Evolutionary conservation across 75 land plant genomes (phyloP).

Genomic region (Selaginella moellendorffii): DNA sequence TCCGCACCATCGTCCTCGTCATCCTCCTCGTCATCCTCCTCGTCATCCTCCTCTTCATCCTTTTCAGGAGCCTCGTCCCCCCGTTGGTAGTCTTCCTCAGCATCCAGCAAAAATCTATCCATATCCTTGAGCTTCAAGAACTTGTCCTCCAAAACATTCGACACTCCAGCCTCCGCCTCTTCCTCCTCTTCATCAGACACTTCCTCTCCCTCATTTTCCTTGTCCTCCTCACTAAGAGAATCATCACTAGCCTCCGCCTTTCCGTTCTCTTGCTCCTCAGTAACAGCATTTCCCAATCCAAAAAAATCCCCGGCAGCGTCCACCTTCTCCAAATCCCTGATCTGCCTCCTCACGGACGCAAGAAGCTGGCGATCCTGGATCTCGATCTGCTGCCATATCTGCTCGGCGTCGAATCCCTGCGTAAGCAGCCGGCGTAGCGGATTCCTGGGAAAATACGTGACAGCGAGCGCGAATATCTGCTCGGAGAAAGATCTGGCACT

Average conservation of each 20-base stretch:
- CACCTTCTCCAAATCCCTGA: conserved; percentile 32
- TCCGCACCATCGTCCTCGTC: conserved; percentile 23
- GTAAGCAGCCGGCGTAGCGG: conserved; percentile 39
- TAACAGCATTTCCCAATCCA: conserved; percentile 10
- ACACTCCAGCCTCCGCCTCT: conserved; percentile 25
- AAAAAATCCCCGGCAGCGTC: conserved; percentile 11
- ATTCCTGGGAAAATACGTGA: conserved; percentile 27
- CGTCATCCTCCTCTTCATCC: conserved; percentile 14
- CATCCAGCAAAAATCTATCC: conserved; percentile 57
- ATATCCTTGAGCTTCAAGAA: conserved; percentile 59
- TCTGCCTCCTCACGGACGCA: conserved; percentile 23
- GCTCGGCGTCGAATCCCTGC: conserved; percentile 81
- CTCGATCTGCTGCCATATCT: conserved; percentile 95
- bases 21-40: conserved; percentile 19
- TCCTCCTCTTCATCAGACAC: conserved; percentile 30
- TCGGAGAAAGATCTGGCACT: conserved; percentile 37
- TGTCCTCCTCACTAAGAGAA: too few relatives aligned
- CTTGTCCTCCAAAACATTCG: conserved; percentile 43
- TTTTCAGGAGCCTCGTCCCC: background rate
- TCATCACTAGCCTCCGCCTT: conserved; percentile 27
- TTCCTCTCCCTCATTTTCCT: conserved; percentile 15
- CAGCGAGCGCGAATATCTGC: conserved; percentile 31
- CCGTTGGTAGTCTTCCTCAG: conserved; percentile 47
- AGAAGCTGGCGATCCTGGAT: conserved; percentile 45
- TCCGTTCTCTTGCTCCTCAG: conserved; percentile 21